phyloP scores from a whole-genome alignment of 176 grass and related monocot genomes.

The Musa acuminata region DNA sequence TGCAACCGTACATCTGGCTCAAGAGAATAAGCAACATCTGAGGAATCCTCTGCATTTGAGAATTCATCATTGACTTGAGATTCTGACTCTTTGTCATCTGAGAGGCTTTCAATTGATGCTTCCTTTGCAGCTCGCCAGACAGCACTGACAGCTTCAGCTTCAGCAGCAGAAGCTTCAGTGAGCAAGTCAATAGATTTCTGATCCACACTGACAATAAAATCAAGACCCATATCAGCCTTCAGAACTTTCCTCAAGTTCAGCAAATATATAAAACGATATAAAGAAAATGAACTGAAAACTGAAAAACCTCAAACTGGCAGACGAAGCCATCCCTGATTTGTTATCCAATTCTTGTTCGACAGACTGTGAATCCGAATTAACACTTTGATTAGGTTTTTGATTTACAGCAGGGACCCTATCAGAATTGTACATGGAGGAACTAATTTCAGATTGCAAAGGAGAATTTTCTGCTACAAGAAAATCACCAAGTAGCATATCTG shows the following conservation, averaged over 20 bases:
- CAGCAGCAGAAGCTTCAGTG: constrained; percentile 79
- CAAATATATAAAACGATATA: constrained; percentile 7
- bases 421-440: constrained; percentile 40
- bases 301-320: constrained; percentile 41
- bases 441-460: constrained; percentile 64
- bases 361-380: constrained; percentile 37
- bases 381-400: constrained; percentile 32
- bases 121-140: constrained; percentile 89
- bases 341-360: constrained; percentile 47
- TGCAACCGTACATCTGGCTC: constrained; percentile 83
- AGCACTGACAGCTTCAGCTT: constrained; percentile 96
- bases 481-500: constrained; percentile 87
- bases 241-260: background rate
- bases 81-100: constrained; percentile 74
- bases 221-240: background rate
- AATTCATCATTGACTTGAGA: constrained; percentile 62
- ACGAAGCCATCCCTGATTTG: constrained; percentile 30
- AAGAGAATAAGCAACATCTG: constrained; percentile 48
- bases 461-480: constrained; percentile 93
- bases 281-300: background rate
- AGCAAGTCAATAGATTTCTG: constrained; percentile 90
- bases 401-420: constrained; percentile 42
- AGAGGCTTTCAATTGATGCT: constrained; percentile 68
- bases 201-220: constrained; percentile 36
- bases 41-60: constrained; percentile 37